Evolutionary conservation across 2,329 filamentous ascomycete species (phyloP).

Genomic region (Monosporascus ibericus): DNA sequence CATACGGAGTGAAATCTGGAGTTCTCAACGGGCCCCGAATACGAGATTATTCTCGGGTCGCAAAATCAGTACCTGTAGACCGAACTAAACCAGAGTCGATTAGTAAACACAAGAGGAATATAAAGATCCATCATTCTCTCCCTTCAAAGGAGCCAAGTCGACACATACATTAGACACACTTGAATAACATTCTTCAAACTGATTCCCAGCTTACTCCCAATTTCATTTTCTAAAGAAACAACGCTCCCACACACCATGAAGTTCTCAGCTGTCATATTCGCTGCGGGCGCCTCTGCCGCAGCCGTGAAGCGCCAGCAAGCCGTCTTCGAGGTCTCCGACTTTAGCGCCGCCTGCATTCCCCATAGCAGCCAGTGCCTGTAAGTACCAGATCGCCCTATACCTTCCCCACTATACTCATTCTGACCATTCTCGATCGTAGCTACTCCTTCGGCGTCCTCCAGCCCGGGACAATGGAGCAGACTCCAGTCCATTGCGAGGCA

Average conservation of each 20-base stretch:
- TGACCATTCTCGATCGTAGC: constrained; percentile 2
- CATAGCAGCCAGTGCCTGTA: constrained; percentile 24
- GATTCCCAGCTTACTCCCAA: neutral
- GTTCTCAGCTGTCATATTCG: constrained; percentile 16
- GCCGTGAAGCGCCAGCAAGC: constrained; percentile 11
- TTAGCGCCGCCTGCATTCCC: constrained; percentile 21
- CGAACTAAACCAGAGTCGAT: no score
- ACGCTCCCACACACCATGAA: constrained; percentile 17
- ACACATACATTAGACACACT: no score
- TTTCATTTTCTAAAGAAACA: neutral
- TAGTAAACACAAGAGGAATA: no score
- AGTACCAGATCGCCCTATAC: constrained; percentile 1
- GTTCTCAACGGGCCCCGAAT: no score
- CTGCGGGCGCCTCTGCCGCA: constrained; percentile 15
- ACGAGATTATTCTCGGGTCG: no score
- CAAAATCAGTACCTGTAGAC: no score
- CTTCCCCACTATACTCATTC: neutral
- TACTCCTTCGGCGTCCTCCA: constrained; percentile 13
- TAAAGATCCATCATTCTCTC: no score
- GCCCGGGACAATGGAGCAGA: constrained; percentile 21
- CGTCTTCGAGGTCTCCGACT: constrained; percentile 20
- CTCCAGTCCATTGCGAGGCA: constrained; percentile 16
- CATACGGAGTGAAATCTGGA: no score
- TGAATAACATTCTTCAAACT: no score
- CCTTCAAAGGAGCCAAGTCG: no score